These are phyloP conservation scores for Hypocreales sp. DNA, from an alignment of 2,329 filamentous ascomycete genomes.

Conservation along the genomic window DNA sequence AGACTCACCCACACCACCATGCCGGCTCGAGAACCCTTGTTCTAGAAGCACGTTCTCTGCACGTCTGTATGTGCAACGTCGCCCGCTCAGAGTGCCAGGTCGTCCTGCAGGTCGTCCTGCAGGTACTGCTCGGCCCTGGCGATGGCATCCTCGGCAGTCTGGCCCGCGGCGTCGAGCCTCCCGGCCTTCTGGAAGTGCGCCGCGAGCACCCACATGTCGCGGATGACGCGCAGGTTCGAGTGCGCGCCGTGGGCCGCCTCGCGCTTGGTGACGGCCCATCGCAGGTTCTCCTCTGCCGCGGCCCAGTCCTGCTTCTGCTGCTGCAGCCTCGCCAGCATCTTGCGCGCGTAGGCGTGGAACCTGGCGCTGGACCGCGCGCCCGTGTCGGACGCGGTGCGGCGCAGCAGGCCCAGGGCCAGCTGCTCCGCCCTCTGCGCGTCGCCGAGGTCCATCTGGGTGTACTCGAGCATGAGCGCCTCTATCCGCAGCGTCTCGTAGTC, in stretches of 20 bases:
- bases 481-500: conserved; percentile 13
- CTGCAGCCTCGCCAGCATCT: conserved; percentile 20
- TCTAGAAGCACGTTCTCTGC: too few species aligned
- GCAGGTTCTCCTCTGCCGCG: conserved; percentile 16
- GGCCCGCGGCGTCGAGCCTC: conserved; percentile 10
- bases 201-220: conserved; percentile 23
- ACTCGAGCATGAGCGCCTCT: conserved; percentile 18
- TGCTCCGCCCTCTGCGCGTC: conserved; percentile 15
- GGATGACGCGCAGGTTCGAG: conserved; percentile 18
- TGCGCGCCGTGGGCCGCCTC: conserved; percentile 18
- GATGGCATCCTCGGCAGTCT: conserved; percentile 16
- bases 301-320: conserved; percentile 16
- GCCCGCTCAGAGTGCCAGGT: too few species aligned
- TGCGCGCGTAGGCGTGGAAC: conserved; percentile 22
- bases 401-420: conserved; percentile 13
- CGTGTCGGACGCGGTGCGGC: conserved; percentile 9
- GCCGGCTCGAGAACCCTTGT: too few species aligned
- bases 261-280: conserved; percentile 16
- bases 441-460: conserved; percentile 21
- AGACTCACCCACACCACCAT: too few species aligned
- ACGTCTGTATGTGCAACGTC: too few species aligned
- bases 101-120: conserved; percentile 7
- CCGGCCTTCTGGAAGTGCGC: conserved; percentile 16
- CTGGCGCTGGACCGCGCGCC: conserved; percentile 13
- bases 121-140: conserved; percentile 16